Evolutionary conservation across 2,329 filamentous ascomycete species (phyloP), one percentile per base, ranked within the genome.

Genomic region (Sclerotinia glacialis): DNA sequence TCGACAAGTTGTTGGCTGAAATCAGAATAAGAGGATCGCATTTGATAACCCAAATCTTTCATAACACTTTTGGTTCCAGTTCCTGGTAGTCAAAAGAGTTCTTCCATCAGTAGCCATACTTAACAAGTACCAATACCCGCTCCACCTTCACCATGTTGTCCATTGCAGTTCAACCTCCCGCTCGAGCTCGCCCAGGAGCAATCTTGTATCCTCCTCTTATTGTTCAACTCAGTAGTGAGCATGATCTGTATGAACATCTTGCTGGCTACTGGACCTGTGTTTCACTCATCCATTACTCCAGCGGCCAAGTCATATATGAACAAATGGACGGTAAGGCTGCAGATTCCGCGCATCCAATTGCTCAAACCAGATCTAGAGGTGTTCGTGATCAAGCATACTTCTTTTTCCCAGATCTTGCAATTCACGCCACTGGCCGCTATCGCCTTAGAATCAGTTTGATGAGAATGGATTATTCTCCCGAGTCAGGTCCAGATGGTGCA

Each of bases 341-440:
- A 28, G 74, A 76, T 61, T 75, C 71, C 34, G 73, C 74, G 40
- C 73, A 74, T 56, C 73, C 74, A 11, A 62, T 75, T 37, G 68
- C 71, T n/a, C 65, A 67, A 12, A 66, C 55, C 34, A 50, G 52
- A 40, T 65, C 66, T 8, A 54, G 66, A 26, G 44, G 64, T 14
- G 55, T 61, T 14, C 68, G 61, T 28, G 73, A 75, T 46, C 69
- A 69, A 46, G 73, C 71, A 1, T 75, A 76, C 65, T 74, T 76
- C 62, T 73, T 72, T 58, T 76, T 76, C 60, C 71, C 73, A 16
- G 70, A 75, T 67, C 67, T 76, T 34, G 67, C 69, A 23, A 74
- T 76, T 46, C 49, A 72, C 47, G 58, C 69, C 11, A 69, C 73
- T n/a, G 74, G 74, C 3, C 67, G 68, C 47, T 76, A 76, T 63